phyloP scores from a whole-genome alignment of 2,329 filamentous ascomycete genomes.

The Madurella mycetomatis region DNA sequence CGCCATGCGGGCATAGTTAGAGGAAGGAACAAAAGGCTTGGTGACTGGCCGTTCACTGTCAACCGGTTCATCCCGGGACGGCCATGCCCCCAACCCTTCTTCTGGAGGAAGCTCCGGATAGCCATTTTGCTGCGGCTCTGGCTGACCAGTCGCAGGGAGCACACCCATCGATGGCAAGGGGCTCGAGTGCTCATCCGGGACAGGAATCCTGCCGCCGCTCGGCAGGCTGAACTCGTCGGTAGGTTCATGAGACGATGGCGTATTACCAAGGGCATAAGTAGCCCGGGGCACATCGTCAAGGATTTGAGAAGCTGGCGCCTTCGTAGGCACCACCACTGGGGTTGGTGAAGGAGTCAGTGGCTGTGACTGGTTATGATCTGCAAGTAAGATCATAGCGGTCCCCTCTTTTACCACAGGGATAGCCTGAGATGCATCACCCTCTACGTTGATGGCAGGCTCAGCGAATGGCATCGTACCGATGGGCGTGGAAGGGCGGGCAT shows the following conservation, averaged over 20 bases:
- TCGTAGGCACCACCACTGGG: not conserved
- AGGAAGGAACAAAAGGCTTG: constrained; percentile 23
- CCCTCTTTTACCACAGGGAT: not conserved
- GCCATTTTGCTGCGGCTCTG: not conserved
- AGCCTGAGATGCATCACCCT: not conserved
- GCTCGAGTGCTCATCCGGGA: not conserved
- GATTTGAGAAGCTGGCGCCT: not conserved
- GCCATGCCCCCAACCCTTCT: not conserved
- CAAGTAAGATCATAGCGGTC: not conserved
- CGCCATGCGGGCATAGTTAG: constrained; percentile 21
- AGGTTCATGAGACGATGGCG: not conserved
- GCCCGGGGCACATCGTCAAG: not conserved
- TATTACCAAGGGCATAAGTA: not conserved
- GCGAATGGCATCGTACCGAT: not conserved
- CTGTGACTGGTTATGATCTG: not conserved
- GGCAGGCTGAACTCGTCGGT: not conserved
- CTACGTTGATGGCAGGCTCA: not conserved
- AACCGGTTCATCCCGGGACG: too few relatives aligned
- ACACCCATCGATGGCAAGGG: not conserved
- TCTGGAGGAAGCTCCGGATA: constrained; percentile 10
- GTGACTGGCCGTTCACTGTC: not conserved
- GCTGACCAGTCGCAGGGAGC: not conserved
- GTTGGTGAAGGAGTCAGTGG: not conserved
- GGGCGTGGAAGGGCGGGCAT: not conserved
- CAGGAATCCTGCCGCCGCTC: not conserved